Conservation (phyloP, 2,329 filamentous ascomycete genomes). For the Fusarium austroafricanum region DNA sequence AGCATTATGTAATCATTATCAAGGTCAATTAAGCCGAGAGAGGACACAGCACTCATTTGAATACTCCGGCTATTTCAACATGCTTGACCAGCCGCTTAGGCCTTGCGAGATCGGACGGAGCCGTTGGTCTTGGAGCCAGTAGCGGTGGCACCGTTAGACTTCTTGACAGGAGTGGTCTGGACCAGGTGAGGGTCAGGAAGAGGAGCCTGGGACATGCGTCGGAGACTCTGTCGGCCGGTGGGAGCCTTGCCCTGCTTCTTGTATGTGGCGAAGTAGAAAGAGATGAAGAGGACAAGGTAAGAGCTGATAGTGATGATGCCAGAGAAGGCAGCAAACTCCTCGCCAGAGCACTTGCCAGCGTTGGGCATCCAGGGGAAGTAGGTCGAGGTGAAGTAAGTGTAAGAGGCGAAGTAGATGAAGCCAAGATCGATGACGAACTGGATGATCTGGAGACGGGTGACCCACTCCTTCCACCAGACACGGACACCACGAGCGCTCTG, state of each 20-base stretch:
- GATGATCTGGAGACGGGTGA: constrained; percentile 95
- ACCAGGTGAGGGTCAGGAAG: constrained; percentile 82
- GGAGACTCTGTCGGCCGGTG: constrained; percentile 82
- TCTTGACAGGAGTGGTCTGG: constrained; percentile 60
- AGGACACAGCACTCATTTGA: constrained; percentile 3
- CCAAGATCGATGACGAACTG: constrained; percentile 98
- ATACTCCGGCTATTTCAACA: neutral
- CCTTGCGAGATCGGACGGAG: constrained; percentile 77
- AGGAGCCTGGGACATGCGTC: constrained; percentile 72
- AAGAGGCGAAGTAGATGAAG: constrained; percentile 99
- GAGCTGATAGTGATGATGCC: constrained; percentile 93
- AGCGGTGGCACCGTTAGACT: constrained; percentile 64
- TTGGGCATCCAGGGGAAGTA: constrained; percentile 91
- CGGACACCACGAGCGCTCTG: constrained; percentile 94
- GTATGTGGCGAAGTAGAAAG: constrained; percentile 98
- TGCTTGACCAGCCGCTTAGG: constrained; percentile 49
- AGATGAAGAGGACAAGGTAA: constrained; percentile 98
- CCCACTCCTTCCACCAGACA: constrained; percentile 99
- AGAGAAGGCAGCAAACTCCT: constrained; percentile 95
- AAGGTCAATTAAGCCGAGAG: constrained; percentile 1
- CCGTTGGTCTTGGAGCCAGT: constrained; percentile 70
- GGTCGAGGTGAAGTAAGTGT: constrained; percentile 94
- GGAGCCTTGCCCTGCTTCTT: constrained; percentile 83
- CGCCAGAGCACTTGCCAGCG: constrained; percentile 86
- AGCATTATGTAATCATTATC: constrained; percentile 24